Conservation (phyloP, 2,329 filamentous ascomycete species). For the Colletotrichum cuscutae region DNA sequence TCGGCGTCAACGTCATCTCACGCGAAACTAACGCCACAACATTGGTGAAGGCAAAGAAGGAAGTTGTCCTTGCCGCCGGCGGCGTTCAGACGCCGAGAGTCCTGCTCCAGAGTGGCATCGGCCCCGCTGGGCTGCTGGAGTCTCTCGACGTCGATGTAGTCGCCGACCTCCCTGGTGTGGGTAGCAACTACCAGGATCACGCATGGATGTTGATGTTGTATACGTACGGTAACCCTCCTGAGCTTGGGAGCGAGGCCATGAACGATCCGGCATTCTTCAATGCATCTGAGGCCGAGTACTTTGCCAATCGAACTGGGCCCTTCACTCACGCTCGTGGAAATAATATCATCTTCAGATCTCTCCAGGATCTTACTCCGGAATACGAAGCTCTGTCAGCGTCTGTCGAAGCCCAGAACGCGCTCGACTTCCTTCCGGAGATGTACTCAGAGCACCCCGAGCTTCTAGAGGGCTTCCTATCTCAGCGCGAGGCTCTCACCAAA, state of each 20-base stretch:
- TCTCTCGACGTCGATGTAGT: conserved; percentile 48
- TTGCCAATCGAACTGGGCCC: conserved; percentile 42
- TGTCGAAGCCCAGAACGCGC: conserved; percentile 45
- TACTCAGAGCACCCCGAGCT: conserved; percentile 43
- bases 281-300: conserved; percentile 44
- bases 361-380: conserved; percentile 42
- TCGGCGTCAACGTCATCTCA: conserved; percentile 47
- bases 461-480: conserved; percentile 49
- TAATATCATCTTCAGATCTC: conserved; percentile 27
- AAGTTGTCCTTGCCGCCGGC: conserved; percentile 55
- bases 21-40: not conserved
- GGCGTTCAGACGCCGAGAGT: conserved; percentile 53
- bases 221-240: conserved; percentile 22
- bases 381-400: conserved; percentile 40
- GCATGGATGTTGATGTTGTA: conserved; percentile 23
- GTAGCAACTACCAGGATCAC: conserved; percentile 33
- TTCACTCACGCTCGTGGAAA: conserved; percentile 42
- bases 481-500: conserved; percentile 44
- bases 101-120: conserved; percentile 61
- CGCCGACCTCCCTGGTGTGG: conserved; percentile 31
- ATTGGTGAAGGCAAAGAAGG: conserved; percentile 41
- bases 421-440: conserved; percentile 44
- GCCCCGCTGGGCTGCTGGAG: conserved; percentile 48
- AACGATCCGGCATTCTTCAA: conserved; percentile 46
- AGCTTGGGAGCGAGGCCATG: conserved; percentile 38